phyloP scores from a whole-genome alignment of 2,329 filamentous ascomycete species.

The Nothophaeocryptopus gaeumannii region DNA sequence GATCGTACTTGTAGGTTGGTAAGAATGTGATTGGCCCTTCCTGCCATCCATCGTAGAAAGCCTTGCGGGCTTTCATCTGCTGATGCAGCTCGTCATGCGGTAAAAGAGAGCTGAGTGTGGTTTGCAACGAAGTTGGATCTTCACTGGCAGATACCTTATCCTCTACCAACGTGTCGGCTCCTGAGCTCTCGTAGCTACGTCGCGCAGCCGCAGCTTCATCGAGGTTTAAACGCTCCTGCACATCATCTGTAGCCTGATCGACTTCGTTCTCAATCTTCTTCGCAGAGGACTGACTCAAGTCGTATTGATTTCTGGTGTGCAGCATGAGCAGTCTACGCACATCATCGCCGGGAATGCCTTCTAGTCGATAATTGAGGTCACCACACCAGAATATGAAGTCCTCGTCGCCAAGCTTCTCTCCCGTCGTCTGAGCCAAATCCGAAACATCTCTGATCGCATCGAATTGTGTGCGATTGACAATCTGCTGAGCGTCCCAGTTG shows the following conservation, averaged over 20 bases:
- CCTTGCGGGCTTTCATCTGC: constrained; percentile 71
- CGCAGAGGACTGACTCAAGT: constrained; percentile 43
- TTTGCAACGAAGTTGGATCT: constrained; percentile 82
- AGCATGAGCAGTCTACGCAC: constrained; percentile 80
- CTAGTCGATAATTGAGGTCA: constrained; percentile 90
- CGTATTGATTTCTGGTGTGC: constrained; percentile 77
- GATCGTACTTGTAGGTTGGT: constrained; percentile 96
- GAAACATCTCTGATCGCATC: constrained; percentile 66
- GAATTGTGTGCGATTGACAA: constrained; percentile 73
- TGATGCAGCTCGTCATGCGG: constrained; percentile 83
- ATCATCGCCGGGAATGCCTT: constrained; percentile 84
- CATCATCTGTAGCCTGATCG: constrained; percentile 25
- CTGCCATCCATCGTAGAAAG: constrained; percentile 86
- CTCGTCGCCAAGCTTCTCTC: constrained; percentile 78
- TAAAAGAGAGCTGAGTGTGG: constrained; percentile 80
- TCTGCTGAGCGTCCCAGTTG: constrained; percentile 85
- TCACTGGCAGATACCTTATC: constrained; percentile 52
- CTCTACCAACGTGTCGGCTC: constrained; percentile 16
- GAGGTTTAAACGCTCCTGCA: constrained; percentile 16
- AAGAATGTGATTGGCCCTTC: constrained; percentile 86
- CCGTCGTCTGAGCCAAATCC: constrained; percentile 55
- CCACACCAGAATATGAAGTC: constrained; percentile 97
- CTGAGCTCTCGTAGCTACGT: constrained; percentile 18
- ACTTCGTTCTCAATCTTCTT: constrained; percentile 38
- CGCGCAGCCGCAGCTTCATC: constrained; percentile 12